Base-by-base conservation (phyloP, 192 early-diverging fungal species). In the Martensiomyces pterosporus region DNA sequence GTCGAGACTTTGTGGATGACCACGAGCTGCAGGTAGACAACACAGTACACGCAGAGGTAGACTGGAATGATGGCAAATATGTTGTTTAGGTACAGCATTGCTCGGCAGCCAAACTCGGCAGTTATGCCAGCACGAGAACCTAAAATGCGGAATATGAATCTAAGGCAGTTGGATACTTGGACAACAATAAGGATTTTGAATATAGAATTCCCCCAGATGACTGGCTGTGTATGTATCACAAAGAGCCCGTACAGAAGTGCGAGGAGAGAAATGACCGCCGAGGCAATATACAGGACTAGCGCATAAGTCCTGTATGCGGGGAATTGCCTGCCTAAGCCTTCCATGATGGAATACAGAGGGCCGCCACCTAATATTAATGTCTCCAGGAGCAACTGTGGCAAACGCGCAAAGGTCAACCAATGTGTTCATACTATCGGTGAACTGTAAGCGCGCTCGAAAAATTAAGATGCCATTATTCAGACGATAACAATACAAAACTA, bases 11-110 rank as follows among this genome's bases (percentile, higher is more conserved):
- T 55, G 56, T 71, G 56, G 24, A 71, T 45, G 0, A 71, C 41
- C 3, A 64, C 46, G 6, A 71, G 37, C n/a, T 71, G 67, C n/a
- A 71, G 46, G 16, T 71, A 71, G 6, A 71, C 41, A 13, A 64
- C 67, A 22, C 60, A 63, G 32, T 64, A 64, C 29, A 55, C 38
- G 21, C 49, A 51, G 24, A 55, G 23, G 33, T 45, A 34, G 16
- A 46, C 36, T 18, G 43, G 52, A 15, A 55, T 3, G n/a, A 46
- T 26, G 17, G 35, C 24, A 2, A 19, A n/a, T 25, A 34, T 42
- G 32, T 44, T 49, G 33, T 51, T 55, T 1, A 64, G 38, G 42
- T 58, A 71, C 14, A 71, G 8, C 15, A 64, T 0, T 13, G 13
- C 25, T 13, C 67, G 55, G 17, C 67, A 71, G 18, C 55, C 60